A percentile compares a stretch with the other conserved stretches of the same genome.
Evolutionary conservation across 1,284 basidiomycete genomes (phyloP).

Genomic region (Ustilago cynodontis): DNA sequence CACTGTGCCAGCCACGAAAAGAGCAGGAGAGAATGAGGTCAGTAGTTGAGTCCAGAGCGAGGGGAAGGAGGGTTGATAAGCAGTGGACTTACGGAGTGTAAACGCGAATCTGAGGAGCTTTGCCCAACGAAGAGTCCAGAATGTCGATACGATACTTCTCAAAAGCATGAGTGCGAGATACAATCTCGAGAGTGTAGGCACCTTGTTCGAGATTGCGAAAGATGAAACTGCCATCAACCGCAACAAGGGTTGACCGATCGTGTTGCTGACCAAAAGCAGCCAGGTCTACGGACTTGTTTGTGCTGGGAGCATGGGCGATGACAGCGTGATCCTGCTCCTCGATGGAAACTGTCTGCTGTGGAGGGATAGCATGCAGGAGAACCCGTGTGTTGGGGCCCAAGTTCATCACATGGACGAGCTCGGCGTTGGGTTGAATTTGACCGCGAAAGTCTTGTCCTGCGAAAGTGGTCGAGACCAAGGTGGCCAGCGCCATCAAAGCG

Average conservation of each 20-base stretch:
- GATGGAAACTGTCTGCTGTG: neutral
- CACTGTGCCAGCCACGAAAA: conserved; percentile 14
- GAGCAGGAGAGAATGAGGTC: neutral
- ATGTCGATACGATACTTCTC: conserved; percentile 53
- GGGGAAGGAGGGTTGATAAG: neutral
- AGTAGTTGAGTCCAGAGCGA: neutral
- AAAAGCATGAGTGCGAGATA: conserved; percentile 42
- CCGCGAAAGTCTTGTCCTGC: conserved; percentile 50
- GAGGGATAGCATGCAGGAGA: conserved; percentile 39
- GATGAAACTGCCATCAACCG: conserved; percentile 52
- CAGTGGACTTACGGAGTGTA: conserved; percentile 40
- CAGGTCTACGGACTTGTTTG: conserved; percentile 10
- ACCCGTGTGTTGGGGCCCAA: conserved; percentile 47
- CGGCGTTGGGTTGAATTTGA: conserved; percentile 49
- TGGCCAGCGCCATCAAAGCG: conserved; percentile 23
- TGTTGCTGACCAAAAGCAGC: conserved; percentile 31
- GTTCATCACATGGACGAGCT: conserved; percentile 39
- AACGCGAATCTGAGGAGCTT: conserved; percentile 47
- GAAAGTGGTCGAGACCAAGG: conserved; percentile 9
- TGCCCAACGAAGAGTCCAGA: conserved; percentile 15
- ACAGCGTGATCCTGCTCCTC: neutral
- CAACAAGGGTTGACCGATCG: conserved; percentile 41
- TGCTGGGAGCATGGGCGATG: neutral
- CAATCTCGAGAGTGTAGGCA: conserved; percentile 47
- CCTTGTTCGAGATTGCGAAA: conserved; percentile 49